phyloP scores from a whole-genome alignment of 2,329 filamentous ascomycete species.

The Calycina marina region DNA sequence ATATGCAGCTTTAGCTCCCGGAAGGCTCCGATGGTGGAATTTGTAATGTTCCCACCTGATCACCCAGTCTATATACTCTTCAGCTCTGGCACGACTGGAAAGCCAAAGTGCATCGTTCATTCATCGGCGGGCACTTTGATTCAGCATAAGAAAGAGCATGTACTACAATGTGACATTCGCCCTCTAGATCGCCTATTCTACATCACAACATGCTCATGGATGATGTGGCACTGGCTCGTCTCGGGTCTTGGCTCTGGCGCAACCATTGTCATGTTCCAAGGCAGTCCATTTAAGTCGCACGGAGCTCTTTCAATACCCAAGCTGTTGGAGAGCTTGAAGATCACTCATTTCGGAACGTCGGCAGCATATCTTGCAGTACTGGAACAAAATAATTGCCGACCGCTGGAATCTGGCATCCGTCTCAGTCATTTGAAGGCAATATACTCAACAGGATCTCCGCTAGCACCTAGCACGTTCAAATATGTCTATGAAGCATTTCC shows the following conservation, averaged over 20 bases:
- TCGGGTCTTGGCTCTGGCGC: slow-evolving; percentile 72
- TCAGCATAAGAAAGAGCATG: slow-evolving; percentile 95
- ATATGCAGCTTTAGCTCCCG: too few relatives aligned
- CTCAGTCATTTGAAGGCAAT: slow-evolving; percentile 63
- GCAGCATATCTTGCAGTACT: slow-evolving; percentile 87
- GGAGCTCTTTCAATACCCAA: slow-evolving; percentile 70
- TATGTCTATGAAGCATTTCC: slow-evolving; percentile 84
- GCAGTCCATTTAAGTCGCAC: slow-evolving; percentile 72
- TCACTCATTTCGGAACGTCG: slow-evolving; percentile 90
- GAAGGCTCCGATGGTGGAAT: neutral
- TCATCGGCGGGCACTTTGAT: slow-evolving; percentile 79
- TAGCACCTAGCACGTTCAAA: slow-evolving; percentile 83
- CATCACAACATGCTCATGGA: slow-evolving; percentile 92
- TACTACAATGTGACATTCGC: slow-evolving; percentile 51
- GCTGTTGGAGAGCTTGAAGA: slow-evolving; percentile 63
- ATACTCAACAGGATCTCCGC: slow-evolving; percentile 84
- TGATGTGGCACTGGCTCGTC: slow-evolving; percentile 99
- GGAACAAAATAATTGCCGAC: slow-evolving; percentile 60
- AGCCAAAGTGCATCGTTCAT: slow-evolving; percentile 90
- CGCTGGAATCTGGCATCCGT: slow-evolving; percentile 33
- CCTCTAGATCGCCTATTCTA: slow-evolving; percentile 69
- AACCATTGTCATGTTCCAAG: slow-evolving; percentile 79
- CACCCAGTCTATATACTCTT: slow-evolving; percentile 92
- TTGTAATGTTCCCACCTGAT: slow-evolving; percentile 47
- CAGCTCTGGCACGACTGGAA: slow-evolving; percentile 74